Evolutionary conservation across 768 basidiomycete species (phyloP).

Genomic region (Crassisporium funariophilum): DNA sequence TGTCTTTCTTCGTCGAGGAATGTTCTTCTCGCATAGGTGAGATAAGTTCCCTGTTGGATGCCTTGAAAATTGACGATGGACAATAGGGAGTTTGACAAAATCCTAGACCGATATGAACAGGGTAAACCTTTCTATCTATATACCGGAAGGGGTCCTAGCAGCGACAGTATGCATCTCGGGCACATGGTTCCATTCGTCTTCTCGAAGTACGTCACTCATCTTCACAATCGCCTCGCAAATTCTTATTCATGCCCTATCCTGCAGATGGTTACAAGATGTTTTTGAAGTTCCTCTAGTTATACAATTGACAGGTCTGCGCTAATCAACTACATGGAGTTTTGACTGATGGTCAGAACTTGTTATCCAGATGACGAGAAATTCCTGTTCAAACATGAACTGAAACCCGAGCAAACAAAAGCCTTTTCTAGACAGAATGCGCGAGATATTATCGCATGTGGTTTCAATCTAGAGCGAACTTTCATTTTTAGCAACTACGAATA

Average conservation of each 20-base stretch:
- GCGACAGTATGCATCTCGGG: constrained; percentile 96
- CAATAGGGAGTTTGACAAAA: constrained; percentile 85
- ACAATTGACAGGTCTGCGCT: constrained; percentile 85
- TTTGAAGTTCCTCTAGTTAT: constrained; percentile 94
- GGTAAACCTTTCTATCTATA: constrained; percentile 98
- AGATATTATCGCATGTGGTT: constrained; percentile 97
- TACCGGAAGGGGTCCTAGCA: constrained; percentile 95
- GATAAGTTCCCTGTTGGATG: constrained; percentile 21
- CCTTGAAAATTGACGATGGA: not conserved
- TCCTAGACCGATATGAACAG: constrained; percentile 94
- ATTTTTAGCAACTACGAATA: constrained; percentile 94
- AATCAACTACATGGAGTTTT: not conserved
- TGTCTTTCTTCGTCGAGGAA: constrained; percentile 83
- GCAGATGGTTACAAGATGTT: constrained; percentile 94
- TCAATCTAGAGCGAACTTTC: constrained; percentile 90
- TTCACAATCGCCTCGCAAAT: not conserved
- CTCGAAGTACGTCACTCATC: constrained; percentile 75
- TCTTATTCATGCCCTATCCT: constrained; percentile 1
- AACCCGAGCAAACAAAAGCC: constrained; percentile 80
- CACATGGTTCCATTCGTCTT: constrained; percentile 98
- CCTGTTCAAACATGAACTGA: constrained; percentile 93
- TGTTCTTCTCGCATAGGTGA: constrained; percentile 98
- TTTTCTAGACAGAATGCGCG: constrained; percentile 88
- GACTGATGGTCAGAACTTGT: not conserved
- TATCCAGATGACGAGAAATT: constrained; percentile 94